These are phyloP conservation scores for Metschnikowia dekortorum DNA, from an alignment of 805 yeast genomes.

Conservation along the genomic window DNA sequence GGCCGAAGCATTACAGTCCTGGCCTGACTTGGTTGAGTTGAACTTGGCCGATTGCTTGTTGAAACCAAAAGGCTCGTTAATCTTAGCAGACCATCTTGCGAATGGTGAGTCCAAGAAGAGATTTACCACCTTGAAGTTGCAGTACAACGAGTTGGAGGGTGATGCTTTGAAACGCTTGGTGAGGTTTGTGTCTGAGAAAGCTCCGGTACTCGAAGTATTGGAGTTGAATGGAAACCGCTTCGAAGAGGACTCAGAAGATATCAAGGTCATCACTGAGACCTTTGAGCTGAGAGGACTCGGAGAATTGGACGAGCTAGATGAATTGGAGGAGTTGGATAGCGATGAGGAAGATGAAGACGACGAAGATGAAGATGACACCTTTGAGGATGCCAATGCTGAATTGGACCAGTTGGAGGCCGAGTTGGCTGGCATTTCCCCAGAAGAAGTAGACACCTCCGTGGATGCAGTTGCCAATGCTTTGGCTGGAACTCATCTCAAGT, in stretches of 20 bases:
- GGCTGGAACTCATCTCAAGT: slow-evolving; percentile 47
- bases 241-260: slow-evolving; percentile 75
- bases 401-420: slow-evolving; percentile 51
- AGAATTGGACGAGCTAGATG: slow-evolving; percentile 89
- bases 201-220: slow-evolving; percentile 58
- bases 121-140: slow-evolving; percentile 64
- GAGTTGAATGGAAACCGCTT: slow-evolving; percentile 94
- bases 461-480: slow-evolving; percentile 58
- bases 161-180: slow-evolving; percentile 58
- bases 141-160: slow-evolving; percentile 80
- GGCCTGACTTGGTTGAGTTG: slow-evolving; percentile 71
- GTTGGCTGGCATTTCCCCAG: slow-evolving; percentile 30
- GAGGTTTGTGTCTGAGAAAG: slow-evolving; percentile 46
- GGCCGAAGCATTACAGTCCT: slow-evolving; percentile 40
- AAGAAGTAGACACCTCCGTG: slow-evolving; percentile 40
- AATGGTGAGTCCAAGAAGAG: slow-evolving; percentile 32
- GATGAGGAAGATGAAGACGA: slow-evolving; percentile 62
- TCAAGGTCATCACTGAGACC: slow-evolving; percentile 55
- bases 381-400: slow-evolving; percentile 51
- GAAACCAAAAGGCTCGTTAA: slow-evolving; percentile 69
- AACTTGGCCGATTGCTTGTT: slow-evolving; percentile 86
- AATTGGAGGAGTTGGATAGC: slow-evolving; percentile 77
- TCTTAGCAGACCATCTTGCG: slow-evolving; percentile 45
- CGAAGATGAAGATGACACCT: slow-evolving; percentile 46
- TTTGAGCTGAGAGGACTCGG: slow-evolving; percentile 75